Conservation (phyloP, 1,139 yeast genomes). For the Lodderomyces pseudojiufengensis region DNA sequence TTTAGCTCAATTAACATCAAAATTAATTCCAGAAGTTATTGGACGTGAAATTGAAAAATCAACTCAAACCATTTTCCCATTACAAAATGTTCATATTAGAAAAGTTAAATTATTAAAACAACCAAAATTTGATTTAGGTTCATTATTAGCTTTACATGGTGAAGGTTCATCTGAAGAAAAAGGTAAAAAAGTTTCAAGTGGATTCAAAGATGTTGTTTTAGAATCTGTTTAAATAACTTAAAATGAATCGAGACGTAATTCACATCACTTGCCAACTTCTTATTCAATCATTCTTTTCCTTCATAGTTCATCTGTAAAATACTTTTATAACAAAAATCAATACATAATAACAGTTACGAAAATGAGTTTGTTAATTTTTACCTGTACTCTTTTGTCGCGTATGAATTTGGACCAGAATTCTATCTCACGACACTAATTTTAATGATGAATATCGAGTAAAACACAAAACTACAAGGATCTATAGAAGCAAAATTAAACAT, state of each 20-base stretch:
- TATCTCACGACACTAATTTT: no score
- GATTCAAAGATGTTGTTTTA: conserved; percentile 52
- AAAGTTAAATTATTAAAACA: conserved; percentile 51
- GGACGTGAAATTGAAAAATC: conserved; percentile 54
- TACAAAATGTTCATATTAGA: conserved; percentile 52
- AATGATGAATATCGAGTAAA: no score
- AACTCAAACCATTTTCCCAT: conserved; percentile 49
- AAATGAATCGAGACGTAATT: no score
- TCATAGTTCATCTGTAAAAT: no score
- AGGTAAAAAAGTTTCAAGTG: conserved; percentile 49
- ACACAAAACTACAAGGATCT: no score
- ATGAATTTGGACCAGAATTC: no score
- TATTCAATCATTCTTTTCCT: not conserved
- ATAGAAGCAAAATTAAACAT: no score
- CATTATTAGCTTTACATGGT: conserved; percentile 51
- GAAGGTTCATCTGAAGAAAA: conserved; percentile 49
- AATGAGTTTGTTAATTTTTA: no score
- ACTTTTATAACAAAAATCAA: no score
- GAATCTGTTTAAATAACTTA: conserved; percentile 35
- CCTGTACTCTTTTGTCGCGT: no score
- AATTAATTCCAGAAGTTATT: conserved; percentile 51
- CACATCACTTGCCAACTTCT: not conserved
- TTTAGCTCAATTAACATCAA: conserved; percentile 48
- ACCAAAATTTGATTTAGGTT: conserved; percentile 52
- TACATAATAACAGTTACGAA: no score